phyloP scores from a whole-genome alignment of 257 asterid species.

The Gardenia jasminoides region DNA sequence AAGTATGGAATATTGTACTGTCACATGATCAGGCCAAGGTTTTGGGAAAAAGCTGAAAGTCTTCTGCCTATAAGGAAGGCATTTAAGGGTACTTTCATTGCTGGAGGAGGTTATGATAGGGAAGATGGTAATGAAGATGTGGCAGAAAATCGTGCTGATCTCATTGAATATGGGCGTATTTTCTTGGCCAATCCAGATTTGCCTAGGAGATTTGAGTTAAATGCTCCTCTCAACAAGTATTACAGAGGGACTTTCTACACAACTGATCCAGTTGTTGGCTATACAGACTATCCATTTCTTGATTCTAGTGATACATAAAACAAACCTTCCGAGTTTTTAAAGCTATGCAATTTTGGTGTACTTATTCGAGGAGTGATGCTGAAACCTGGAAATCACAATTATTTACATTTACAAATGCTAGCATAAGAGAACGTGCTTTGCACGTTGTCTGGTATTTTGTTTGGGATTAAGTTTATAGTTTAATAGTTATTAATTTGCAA shows the following conservation, averaged over 20 bases:
- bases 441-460: too few relatives aligned
- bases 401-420: too few relatives aligned
- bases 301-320: too few relatives aligned
- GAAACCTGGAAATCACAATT: too few relatives aligned
- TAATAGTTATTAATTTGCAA: too few relatives aligned
- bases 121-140: slow-evolving; percentile 61
- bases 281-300: slow-evolving; percentile 74
- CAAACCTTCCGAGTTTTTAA: too few relatives aligned
- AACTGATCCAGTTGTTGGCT: slow-evolving; percentile 61
- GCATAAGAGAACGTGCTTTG: too few relatives aligned
- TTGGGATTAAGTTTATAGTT: too few relatives aligned
- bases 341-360: too few relatives aligned
- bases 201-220: slow-evolving; percentile 50
- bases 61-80: slow-evolving; percentile 59
- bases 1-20: slow-evolving; percentile 46
- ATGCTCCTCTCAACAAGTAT: slow-evolving; percentile 60
- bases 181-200: slow-evolving; percentile 73
- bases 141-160: slow-evolving; percentile 55
- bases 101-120: slow-evolving; percentile 57
- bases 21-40: slow-evolving; percentile 71
- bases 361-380: too few relatives aligned
- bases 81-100: slow-evolving; percentile 62
- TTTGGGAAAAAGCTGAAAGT: slow-evolving; percentile 27
- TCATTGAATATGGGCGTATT: slow-evolving; percentile 54
- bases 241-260: slow-evolving; percentile 52